Base-by-base conservation (phyloP, 1,284 basidiomycete genomes). In the Neolentinus lepideus region DNA sequence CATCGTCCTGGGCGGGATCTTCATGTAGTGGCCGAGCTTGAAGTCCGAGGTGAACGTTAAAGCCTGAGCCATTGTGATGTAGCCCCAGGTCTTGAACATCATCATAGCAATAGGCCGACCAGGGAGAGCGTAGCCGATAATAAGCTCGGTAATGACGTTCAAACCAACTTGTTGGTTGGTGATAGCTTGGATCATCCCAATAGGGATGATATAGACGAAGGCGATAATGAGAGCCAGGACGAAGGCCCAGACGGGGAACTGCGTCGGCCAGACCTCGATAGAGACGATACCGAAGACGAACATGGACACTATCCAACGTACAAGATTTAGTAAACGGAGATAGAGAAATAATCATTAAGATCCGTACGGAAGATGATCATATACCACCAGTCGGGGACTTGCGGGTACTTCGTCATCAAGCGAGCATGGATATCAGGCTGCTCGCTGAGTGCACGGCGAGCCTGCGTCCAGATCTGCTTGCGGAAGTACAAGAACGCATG, bases 401-500 rank as follows among this genome's bases (percentile, higher is more conserved):
- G 83, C 2, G 71, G 75, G 69, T 96, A 96, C 56, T 77, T 77
- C 11, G 83, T 70, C 92, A 95, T 94, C 27, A 94, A 74, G n/a
- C 82, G 75, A 19, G 83, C 83, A 68, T 96, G 93, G 53, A 96
- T 85, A 71, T 96, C 93, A 8, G 90, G 88, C 61, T 90, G 84
- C 63, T 92, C 90, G 51, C 78, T 66, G 64, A 87, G 75, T 11
- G 83, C 78, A 31, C 80, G 76, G 25, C 90, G 73, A 0, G 84
- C 76, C 59, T 84, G 81, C 10, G 74, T 71, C 77, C 83, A 84
- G 57, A 94, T 88, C 62, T 86, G 80, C 64, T 85, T 85, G 59
- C 91, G 87, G 76, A 90, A 89, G 70, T 88, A 88, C n/a, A 95
- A 75, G 59, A 81, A 75, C 0, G 90, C 87, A 69, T 95, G 92